Evolutionary conservation across 257 asterid species (phyloP), one percentile per base, ranked within the genome.

Genomic region (Penstemon barbatus): DNA sequence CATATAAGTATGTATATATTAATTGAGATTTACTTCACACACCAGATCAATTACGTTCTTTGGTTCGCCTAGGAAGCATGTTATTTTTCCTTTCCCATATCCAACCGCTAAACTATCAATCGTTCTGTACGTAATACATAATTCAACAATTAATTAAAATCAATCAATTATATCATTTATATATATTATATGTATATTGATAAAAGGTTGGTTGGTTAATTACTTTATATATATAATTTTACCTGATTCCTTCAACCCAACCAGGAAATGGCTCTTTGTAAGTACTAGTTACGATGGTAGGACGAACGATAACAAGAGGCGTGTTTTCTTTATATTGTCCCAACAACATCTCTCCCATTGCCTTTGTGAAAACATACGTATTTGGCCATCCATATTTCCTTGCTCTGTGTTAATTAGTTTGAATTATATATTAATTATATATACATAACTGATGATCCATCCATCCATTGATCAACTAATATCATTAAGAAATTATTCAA

Each of bases 181-280:
- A 15, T 7, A 48, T 48, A 48, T 48, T 48, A 48, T 48, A 5
- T 37, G 37, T 48, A 58, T 59, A 39, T 3, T 5, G 48, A 59
- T 38, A 11, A 45, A 11, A 25, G 40, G 8, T 59, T 60, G 49
- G 45, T 42, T 7, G 33, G 63, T 3, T 10, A 2, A 60, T 71
- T 7, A 38, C 36, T 39, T 15, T 0, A 15, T 15, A 15, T 0
- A 15, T 15, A 15, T 15, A 15, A 15, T 15, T 15, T 15, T 71
- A 89, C 98, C 96, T 86, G 68, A 86, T 41, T 4, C 98, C 98
- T 85, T 92, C 98, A 12, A 82, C 88, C 98, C 97, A 92, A 61
- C 98, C 98, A 0, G 96, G 86, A 56, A 92, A 87, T 3, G 98
- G 97, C 33, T 92, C 87, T 66, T 79, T 86, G 69, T 73, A 81